phyloP scores from a whole-genome alignment of 768 basidiomycete genomes.

The Galerina marginata region DNA sequence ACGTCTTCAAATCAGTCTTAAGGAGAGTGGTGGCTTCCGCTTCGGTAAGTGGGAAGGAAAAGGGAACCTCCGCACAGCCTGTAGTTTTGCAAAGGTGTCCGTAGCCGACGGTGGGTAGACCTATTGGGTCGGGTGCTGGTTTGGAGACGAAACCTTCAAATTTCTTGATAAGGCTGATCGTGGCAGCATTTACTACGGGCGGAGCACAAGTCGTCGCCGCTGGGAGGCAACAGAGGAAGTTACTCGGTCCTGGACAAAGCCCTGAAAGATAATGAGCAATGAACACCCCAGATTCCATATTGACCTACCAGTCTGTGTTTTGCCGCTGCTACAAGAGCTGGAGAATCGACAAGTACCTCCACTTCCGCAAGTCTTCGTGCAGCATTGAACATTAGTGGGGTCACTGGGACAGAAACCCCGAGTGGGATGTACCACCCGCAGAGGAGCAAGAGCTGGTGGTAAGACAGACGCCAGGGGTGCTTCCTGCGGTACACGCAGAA shows the following conservation, averaged over 20 bases:
- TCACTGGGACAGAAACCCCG: constrained; percentile 35
- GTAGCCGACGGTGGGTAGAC: constrained; percentile 41
- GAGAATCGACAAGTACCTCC: constrained; percentile 33
- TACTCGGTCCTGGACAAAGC: constrained; percentile 32
- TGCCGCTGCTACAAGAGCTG: constrained; percentile 27
- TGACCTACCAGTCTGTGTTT: constrained; percentile 25
- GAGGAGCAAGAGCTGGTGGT: constrained; percentile 28
- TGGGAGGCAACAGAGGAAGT: constrained; percentile 33
- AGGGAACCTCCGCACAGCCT: constrained; percentile 36
- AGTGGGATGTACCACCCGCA: constrained; percentile 25
- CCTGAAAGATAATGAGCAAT: constrained; percentile 16
- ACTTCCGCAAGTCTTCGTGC: constrained; percentile 32
- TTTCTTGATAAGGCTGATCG: constrained; percentile 32
- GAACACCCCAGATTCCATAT: not conserved
- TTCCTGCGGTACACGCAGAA: constrained; percentile 27
- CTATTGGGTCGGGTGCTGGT: constrained; percentile 40
- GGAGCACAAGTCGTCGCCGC: not conserved
- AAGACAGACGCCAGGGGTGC: constrained; percentile 32
- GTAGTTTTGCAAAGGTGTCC: constrained; percentile 36
- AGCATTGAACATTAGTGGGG: constrained; percentile 31
- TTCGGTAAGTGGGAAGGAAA: constrained; percentile 36
- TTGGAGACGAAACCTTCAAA: constrained; percentile 38
- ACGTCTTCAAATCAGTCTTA: constrained; percentile 27
- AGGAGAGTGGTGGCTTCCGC: constrained; percentile 33
- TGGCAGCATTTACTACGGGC: constrained; percentile 31